Conservation (phyloP, 306 rosid genomes). For the Fagus crenata region DNA sequence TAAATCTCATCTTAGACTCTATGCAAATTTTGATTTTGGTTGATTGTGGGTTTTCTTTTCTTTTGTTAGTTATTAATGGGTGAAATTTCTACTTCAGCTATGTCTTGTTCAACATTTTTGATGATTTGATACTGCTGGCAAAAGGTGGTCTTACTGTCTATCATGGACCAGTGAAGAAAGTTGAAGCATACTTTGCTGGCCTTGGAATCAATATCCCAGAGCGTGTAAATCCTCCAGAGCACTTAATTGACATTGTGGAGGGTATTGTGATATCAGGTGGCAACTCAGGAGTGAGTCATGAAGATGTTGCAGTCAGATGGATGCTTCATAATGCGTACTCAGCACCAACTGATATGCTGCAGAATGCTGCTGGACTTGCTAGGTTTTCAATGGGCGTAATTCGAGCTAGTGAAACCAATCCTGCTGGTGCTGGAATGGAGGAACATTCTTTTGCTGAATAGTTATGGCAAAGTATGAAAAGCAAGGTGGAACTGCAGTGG, state of each 20-base stretch:
- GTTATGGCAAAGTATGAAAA: conserved; percentile 78
- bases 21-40: background rate
- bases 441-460: conserved; percentile 75
- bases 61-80: conserved; percentile 24
- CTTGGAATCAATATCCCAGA: conserved; percentile 82
- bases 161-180: conserved; percentile 78
- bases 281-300: conserved; percentile 50
- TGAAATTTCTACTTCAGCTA: conserved; percentile 57
- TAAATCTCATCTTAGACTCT: conserved; percentile 6
- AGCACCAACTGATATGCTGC: conserved; percentile 76
- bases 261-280: conserved; percentile 57
- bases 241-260: conserved; percentile 88
- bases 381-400: conserved; percentile 30
- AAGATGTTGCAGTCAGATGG: conserved; percentile 86
- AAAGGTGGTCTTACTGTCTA: conserved; percentile 82
- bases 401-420: conserved; percentile 38
- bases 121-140: conserved; percentile 87
- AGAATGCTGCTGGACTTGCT: conserved; percentile 35
- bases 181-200: conserved; percentile 77
- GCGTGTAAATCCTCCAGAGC: conserved; percentile 87
- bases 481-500: conserved; percentile 53
- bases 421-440: conserved; percentile 28
- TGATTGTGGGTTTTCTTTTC: conserved; percentile 9
- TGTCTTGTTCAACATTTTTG: conserved; percentile 93
- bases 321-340: conserved; percentile 78